Conservation (phyloP, 1,284 basidiomycete genomes). For the Wallemia hederae region DNA sequence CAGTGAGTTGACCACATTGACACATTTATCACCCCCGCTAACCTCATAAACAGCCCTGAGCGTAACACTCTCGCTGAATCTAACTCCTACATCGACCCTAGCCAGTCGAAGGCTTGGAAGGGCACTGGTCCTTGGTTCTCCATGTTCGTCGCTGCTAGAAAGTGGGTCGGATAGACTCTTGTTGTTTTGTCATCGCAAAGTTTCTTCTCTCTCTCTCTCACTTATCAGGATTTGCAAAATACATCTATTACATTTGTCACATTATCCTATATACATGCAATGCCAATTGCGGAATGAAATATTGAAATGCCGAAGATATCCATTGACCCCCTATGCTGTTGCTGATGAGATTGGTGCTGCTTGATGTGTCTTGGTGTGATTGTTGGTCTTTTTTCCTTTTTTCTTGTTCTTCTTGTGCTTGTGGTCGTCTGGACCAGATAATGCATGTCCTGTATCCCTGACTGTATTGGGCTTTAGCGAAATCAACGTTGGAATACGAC, state of each 20-base stretch:
- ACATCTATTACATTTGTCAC: no score
- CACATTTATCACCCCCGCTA: constrained; percentile 2
- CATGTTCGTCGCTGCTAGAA: constrained; percentile 17
- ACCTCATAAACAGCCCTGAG: constrained; percentile 10
- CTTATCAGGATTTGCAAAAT: no score
- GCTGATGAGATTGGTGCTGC: not conserved
- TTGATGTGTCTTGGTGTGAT: not conserved
- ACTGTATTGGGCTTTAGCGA: not conserved
- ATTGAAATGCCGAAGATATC: not conserved
- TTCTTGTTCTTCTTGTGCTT: not conserved
- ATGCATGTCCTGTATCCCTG: not conserved
- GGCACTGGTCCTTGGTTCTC: constrained; percentile 17
- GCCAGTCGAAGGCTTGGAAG: constrained; percentile 8
- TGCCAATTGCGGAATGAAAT: no score
- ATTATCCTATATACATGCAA: no score
- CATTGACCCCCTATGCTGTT: not conserved
- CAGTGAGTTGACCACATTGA: constrained; percentile 14
- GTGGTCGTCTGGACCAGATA: not conserved
- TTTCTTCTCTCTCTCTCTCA: no score
- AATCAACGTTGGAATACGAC: not conserved
- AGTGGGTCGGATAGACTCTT: constrained; percentile 10
- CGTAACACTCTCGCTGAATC: constrained; percentile 12
- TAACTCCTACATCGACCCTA: constrained; percentile 14
- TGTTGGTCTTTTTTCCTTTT: not conserved
- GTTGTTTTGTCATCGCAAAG: not conserved